These are phyloP conservation scores for Chlorella sorokiniana DNA, from an alignment of 139 green algal genomes.

Conservation along the genomic window DNA sequence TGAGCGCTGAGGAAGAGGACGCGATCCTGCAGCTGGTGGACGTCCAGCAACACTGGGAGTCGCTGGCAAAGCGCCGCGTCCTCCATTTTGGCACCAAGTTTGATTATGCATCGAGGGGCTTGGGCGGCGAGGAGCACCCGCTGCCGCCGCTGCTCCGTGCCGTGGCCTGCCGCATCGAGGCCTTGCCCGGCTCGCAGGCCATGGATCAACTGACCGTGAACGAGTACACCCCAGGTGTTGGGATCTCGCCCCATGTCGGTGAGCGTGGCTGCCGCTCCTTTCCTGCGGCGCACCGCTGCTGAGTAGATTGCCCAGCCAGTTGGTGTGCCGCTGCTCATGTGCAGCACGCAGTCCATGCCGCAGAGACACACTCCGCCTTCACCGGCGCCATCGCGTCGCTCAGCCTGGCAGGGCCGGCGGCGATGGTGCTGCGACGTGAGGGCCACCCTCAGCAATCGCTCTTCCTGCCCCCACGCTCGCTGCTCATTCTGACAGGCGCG, in stretches of 20 bases:
- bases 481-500: constrained; percentile 80
- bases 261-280: no score
- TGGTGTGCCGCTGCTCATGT: background rate
- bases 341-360: background rate
- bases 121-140: background rate
- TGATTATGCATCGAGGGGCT: constrained; percentile 52
- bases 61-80: constrained; percentile 81
- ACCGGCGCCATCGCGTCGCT: constrained; percentile 83
- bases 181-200: constrained; percentile 12
- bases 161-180: constrained; percentile 24
- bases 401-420: constrained; percentile 69
- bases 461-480: constrained; percentile 76
- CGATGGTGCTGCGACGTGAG: constrained; percentile 88
- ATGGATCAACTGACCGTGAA: constrained; percentile 92
- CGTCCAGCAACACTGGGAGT: constrained; percentile 50
- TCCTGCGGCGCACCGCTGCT: background rate
- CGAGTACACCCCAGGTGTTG: constrained; percentile 91
- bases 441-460: constrained; percentile 46
- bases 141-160: background rate
- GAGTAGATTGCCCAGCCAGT: background rate
- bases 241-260: constrained; percentile 86
- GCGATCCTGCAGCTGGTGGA: constrained; percentile 66
- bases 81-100: constrained; percentile 89
- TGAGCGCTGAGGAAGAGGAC: constrained; percentile 61
- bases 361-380: constrained; percentile 95